Evolutionary conservation across 495 filamentous ascomycete species (phyloP).

Genomic region (Penicillium pancosmium): DNA sequence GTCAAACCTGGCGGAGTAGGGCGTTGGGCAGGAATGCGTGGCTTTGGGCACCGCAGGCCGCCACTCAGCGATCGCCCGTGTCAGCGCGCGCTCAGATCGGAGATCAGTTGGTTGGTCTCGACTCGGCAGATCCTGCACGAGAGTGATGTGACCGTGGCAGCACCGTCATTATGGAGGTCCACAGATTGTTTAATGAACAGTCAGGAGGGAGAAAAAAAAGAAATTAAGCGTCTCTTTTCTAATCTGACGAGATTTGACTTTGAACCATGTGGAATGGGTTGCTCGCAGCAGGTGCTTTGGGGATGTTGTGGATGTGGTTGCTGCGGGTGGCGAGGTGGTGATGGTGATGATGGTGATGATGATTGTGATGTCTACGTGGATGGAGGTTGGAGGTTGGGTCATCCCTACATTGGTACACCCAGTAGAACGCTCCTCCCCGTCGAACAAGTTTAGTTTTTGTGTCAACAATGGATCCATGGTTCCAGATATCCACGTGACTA

Average conservation of each 20-base stretch:
- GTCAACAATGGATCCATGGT: conserved; percentile 1
- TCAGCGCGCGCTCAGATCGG: conserved; percentile 25
- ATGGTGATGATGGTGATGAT: background rate
- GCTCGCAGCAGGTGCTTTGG: background rate
- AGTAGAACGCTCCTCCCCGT: background rate
- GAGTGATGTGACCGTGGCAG: conserved; percentile 6
- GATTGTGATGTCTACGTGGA: background rate
- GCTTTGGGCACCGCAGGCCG: conserved; percentile 38
- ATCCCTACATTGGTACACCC: background rate
- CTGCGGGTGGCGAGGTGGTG: background rate
- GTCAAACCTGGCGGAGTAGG: conserved; percentile 14
- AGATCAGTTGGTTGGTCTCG: conserved; percentile 21
- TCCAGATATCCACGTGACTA: conserved; percentile 1
- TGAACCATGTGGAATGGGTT: conserved; percentile 10
- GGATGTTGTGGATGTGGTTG: background rate
- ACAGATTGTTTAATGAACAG: background rate
- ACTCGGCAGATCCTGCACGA: conserved; percentile 20
- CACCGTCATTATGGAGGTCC: background rate
- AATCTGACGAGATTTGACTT: conserved; percentile 13
- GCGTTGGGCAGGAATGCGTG: conserved; percentile 51
- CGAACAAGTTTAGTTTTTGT: background rate
- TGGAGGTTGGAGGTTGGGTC: background rate
- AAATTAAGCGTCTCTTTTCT: background rate
- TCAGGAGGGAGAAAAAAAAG: background rate
- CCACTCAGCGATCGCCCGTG: conserved; percentile 26